Conservation (phyloP, 140 eudicot species). For the Flaveria floridana region DNA sequence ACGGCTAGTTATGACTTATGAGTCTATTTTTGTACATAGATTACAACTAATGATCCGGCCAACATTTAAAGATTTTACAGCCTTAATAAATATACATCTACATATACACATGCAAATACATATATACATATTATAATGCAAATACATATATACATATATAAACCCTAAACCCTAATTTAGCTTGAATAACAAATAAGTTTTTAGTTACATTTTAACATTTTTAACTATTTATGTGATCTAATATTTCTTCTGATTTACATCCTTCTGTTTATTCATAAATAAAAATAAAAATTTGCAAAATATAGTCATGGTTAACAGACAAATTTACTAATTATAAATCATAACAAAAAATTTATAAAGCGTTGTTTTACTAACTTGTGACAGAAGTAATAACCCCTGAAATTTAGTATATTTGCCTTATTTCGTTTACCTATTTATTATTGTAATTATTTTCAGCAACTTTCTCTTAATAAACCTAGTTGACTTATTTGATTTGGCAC, state of each 20-base stretch:
- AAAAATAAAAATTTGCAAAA: neutral
- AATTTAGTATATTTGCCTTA: constrained; percentile 20
- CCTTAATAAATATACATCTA: neutral
- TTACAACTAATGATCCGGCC: neutral
- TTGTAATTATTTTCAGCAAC: constrained; percentile 9
- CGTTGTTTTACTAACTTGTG: constrained; percentile 3
- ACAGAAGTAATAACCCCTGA: constrained; percentile 19
- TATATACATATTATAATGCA: neutral
- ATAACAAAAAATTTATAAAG: neutral
- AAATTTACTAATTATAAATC: too few species aligned
- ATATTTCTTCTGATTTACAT: neutral
- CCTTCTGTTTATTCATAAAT: neutral
- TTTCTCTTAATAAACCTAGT: constrained; percentile 20
- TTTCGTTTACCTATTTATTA: neutral
- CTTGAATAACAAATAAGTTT: neutral
- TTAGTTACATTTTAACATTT: neutral
- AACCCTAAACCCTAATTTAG: neutral
- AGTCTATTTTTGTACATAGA: neutral
- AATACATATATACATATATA: too few species aligned
- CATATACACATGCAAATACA: neutral
- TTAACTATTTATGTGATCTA: neutral
- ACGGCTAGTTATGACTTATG: constrained; percentile 1
- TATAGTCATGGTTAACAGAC: neutral
- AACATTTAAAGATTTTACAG: neutral
- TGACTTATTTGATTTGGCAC: constrained; percentile 1